phyloP scores from a whole-genome alignment of 371 early-diverging fungal genomes.

The Saksenaea vasiformis region DNA sequence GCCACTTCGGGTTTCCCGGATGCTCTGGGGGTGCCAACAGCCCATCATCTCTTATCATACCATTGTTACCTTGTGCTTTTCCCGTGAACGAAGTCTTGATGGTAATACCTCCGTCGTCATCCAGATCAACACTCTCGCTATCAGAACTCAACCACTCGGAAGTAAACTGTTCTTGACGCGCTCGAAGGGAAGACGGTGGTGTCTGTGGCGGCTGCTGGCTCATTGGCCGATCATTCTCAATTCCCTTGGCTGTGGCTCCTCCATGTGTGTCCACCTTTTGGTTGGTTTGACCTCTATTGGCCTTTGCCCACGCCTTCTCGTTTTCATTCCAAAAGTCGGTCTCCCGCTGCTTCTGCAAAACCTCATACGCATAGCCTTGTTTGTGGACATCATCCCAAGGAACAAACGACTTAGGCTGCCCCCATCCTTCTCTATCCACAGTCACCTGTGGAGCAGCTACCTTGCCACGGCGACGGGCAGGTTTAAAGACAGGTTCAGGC shows the following conservation, averaged over 20 bases:
- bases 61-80: not conserved
- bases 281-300: slow-evolving; percentile 10
- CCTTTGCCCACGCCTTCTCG: slow-evolving; percentile 14
- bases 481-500: not conserved
- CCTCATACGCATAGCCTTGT: slow-evolving; percentile 43
- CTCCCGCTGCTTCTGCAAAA: slow-evolving; percentile 37
- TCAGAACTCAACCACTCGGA: slow-evolving; percentile 12
- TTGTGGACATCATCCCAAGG: slow-evolving; percentile 36
- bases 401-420: slow-evolving; percentile 17
- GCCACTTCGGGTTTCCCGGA: not conserved
- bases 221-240: not conserved
- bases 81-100: slow-evolving; percentile 17
- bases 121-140: slow-evolving; percentile 17
- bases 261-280: not conserved
- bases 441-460: not conserved
- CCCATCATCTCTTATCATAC: not conserved
- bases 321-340: slow-evolving; percentile 34
- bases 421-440: slow-evolving; percentile 42
- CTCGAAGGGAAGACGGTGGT: not conserved
- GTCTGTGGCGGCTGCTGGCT: not conserved
- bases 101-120: slow-evolving; percentile 25
- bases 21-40: not conserved
- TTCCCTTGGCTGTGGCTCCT: not conserved
- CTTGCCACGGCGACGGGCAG: not conserved
- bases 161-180: not conserved